Evolutionary conservation across 106 monocot genomes (phyloP).

Genomic region (Dendrobium huoshanense): DNA sequence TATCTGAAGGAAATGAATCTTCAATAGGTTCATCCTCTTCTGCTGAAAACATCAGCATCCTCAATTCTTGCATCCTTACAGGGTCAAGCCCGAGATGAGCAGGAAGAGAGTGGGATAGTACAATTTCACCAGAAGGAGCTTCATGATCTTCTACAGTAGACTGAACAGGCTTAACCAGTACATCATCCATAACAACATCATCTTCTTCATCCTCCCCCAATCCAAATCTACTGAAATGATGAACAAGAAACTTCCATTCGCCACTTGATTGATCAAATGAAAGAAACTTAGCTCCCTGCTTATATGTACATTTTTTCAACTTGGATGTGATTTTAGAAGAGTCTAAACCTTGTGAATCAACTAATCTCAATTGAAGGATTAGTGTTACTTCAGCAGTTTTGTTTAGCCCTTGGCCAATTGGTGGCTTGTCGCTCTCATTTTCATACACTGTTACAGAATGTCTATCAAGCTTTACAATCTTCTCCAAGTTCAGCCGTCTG

Average conservation of each 20-base stretch:
- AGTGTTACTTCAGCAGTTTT: conserved; percentile 85
- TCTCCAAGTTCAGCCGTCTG: conserved; percentile 57
- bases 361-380: conserved; percentile 22
- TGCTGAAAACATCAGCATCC: conserved; percentile 71
- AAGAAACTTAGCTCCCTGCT: conserved; percentile 69
- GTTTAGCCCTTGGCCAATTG: conserved; percentile 78
- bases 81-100: conserved; percentile 96
- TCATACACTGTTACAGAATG: conserved; percentile 70
- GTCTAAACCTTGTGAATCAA: neutral
- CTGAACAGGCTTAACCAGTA: conserved; percentile 11
- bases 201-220: conserved; percentile 81
- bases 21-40: conserved; percentile 55
- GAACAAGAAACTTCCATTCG: conserved; percentile 77
- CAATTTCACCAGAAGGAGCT: conserved; percentile 24
- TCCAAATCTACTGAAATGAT: conserved; percentile 94
- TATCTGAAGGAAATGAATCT: conserved; percentile 32
- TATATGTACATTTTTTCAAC: conserved; percentile 36
- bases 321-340: conserved; percentile 14
- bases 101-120: conserved; percentile 89
- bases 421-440: conserved; percentile 61
- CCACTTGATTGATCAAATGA: conserved; percentile 52
- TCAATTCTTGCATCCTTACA: conserved; percentile 86
- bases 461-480: conserved; percentile 59
- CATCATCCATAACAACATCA: conserved; percentile 56
- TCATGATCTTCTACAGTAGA: conserved; percentile 17